Percentiles rank a stretch among this genome's conserved stretches.
phyloP scores from a whole-genome alignment of 176 grass and related monocot species.

The bread wheat (Triticum aestivum) region IWGSC_CS_RefSeq_v2.1 NC_057797.1:53588146-53588645 shows the following conservation, averaged over 20 bases:
- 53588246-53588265: background rate
- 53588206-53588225: background rate
- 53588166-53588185: conserved; percentile 2
- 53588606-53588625: conserved; percentile 12
- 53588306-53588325: conserved; percentile 14
- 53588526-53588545: conserved; percentile 91
- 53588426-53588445: conserved; percentile 30
- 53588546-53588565: conserved; percentile 93
- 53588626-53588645: background rate
- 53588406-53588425: conserved; percentile 15
- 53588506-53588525: conserved; percentile 98
- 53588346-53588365: background rate
- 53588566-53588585: conserved; percentile 72
- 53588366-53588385: background rate
- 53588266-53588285: background rate
- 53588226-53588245: background rate
- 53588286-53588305: background rate
- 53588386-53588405: conserved; percentile 11
- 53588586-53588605: conserved; percentile 19
- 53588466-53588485: conserved; percentile 99
- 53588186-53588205: conserved; percentile 5
- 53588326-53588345: background rate
- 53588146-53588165: conserved; percentile 16
- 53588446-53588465: background rate
- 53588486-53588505: conserved; percentile 97